Percentiles rank a stretch among this genome's conserved stretches.
phyloP scores from a whole-genome alignment of 192 early-diverging fungal genomes.

The Backusella tarrabulga region DNA sequence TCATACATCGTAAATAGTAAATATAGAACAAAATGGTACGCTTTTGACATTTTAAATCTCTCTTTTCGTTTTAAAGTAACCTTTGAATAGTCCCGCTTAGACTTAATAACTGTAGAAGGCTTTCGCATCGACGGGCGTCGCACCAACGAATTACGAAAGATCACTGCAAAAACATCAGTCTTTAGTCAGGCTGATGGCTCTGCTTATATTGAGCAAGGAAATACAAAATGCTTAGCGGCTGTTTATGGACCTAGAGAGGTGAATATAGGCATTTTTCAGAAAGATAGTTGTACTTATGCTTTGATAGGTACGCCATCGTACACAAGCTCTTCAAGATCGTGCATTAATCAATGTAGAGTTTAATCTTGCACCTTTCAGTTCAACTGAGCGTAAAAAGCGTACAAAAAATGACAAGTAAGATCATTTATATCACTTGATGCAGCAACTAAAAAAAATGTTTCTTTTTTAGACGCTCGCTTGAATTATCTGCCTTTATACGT shows the following conservation, averaged over 20 bases:
- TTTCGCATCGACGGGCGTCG: constrained; percentile 94
- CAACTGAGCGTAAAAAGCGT: constrained; percentile 81
- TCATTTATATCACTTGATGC: background rate
- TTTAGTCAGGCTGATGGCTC: constrained; percentile 89
- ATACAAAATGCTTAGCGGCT: constrained; percentile 88
- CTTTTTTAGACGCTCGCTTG: constrained; percentile 70
- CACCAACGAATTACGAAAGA: constrained; percentile 82
- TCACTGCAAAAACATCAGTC: constrained; percentile 75
- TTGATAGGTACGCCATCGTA: constrained; percentile 53
- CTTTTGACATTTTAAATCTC: background rate
- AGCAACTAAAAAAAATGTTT: background rate
- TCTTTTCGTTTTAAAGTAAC: background rate
- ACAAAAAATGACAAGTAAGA: constrained; percentile 81
- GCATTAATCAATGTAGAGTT: constrained; percentile 88
- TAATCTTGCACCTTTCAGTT: constrained; percentile 88
- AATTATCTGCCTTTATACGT: constrained; percentile 80
- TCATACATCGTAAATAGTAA: background rate
- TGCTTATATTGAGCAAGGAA: constrained; percentile 93
- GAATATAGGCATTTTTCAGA: background rate
- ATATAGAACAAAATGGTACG: background rate
- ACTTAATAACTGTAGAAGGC: constrained; percentile 53
- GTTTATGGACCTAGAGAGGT: constrained; percentile 94
- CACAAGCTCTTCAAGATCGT: constrained; percentile 62
- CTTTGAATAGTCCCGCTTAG: constrained; percentile 44
- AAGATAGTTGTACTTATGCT: background rate